These are phyloP conservation scores for Mucor indicus DNA, from an alignment of 371 early-diverging fungal genomes.

Conservation along the genomic window DNA sequence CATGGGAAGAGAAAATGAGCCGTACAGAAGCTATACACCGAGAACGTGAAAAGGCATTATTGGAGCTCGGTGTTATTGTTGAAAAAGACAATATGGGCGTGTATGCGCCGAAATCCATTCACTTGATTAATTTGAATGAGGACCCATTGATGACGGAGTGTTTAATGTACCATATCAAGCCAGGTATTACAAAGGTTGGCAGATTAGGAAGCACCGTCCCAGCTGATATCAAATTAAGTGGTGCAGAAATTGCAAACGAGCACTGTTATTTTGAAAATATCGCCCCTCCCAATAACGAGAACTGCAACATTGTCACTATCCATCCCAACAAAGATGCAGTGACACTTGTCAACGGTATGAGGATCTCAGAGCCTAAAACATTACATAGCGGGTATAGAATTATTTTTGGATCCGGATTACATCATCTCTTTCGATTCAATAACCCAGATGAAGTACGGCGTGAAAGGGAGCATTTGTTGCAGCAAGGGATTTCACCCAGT, in stretches of 20 bases:
- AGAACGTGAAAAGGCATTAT: slow-evolving; percentile 71
- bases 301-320: slow-evolving; percentile 52
- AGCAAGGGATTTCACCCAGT: background rate
- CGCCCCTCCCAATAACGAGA: slow-evolving; percentile 11
- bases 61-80: slow-evolving; percentile 78
- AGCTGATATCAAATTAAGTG: slow-evolving; percentile 72
- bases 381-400: slow-evolving; percentile 75
- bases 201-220: slow-evolving; percentile 33
- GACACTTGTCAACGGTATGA: slow-evolving; percentile 74
- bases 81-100: slow-evolving; percentile 74
- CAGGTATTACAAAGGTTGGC: slow-evolving; percentile 75
- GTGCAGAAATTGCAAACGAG: slow-evolving; percentile 61
- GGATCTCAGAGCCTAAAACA: slow-evolving; percentile 52
- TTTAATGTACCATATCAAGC: slow-evolving; percentile 79
- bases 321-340: slow-evolving; percentile 55
- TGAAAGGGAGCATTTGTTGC: slow-evolving; percentile 48
- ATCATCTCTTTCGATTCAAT: slow-evolving; percentile 81
- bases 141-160: slow-evolving; percentile 89
- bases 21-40: slow-evolving; percentile 69
- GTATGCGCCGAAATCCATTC: slow-evolving; percentile 74
- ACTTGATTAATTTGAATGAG: slow-evolving; percentile 85
- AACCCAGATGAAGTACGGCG: slow-evolving; percentile 79
- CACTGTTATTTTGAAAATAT: slow-evolving; percentile 77
- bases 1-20: slow-evolving; percentile 67
- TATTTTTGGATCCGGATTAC: slow-evolving; percentile 69